A percentile compares a stretch with the other conserved stretches of the same genome.
Conservation (phyloP, 2,329 filamentous ascomycete genomes). For the Diaporthe sp. region DNA sequence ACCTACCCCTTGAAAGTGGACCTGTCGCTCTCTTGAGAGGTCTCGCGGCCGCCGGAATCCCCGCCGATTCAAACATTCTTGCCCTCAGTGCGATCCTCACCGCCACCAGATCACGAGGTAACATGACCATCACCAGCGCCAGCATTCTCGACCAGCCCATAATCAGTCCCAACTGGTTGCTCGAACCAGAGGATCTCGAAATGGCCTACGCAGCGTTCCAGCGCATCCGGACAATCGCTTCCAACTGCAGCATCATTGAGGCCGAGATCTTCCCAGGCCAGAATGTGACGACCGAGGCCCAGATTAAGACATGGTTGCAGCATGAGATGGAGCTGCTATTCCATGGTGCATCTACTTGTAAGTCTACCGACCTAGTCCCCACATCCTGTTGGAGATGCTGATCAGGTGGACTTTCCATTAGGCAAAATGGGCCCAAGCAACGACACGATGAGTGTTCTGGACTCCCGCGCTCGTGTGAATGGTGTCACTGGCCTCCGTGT, state of each 20-base stretch:
- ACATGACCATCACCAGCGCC: neutral
- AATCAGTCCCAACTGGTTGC: neutral
- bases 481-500: constrained; percentile 8
- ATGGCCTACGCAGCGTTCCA: neutral
- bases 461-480: neutral
- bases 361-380: neutral
- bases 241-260: neutral
- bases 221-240: neutral
- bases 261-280: constrained; percentile 6
- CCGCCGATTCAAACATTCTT: neutral
- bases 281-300: neutral
- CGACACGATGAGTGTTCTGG: neutral
- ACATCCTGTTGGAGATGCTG: neutral
- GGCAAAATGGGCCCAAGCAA: neutral
- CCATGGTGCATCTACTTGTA: neutral
- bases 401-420: too few species aligned
- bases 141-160: neutral
- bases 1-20: neutral
- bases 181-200: neutral
- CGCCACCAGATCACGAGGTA: neutral
- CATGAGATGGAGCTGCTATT: neutral
- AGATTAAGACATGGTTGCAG: neutral
- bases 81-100: neutral
- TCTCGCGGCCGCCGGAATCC: neutral
- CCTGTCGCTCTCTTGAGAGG: neutral